Evolutionary conservation across 257 asterid genomes (phyloP).

Genomic region (Gynochthodes officinalis): DNA sequence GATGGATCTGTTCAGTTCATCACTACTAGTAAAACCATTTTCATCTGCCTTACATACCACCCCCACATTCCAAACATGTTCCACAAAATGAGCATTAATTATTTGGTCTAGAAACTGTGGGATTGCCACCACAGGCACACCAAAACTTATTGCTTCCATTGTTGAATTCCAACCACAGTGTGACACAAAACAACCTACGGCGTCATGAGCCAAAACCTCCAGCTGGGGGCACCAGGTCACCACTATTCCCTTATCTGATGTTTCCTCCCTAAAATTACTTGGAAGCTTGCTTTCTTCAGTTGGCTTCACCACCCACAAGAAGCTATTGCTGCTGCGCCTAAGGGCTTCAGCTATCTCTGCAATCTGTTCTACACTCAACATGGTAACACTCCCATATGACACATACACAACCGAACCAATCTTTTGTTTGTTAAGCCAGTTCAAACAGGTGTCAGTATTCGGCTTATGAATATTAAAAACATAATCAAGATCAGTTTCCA

Average conservation of each 20-base stretch:
- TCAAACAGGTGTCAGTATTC: conserved; percentile 31
- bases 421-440: conserved; percentile 49
- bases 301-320: conserved; percentile 63
- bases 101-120: conserved; percentile 56
- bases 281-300: conserved; percentile 42
- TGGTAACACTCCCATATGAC: conserved; percentile 51
- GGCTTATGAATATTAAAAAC: conserved; percentile 43
- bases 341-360: conserved; percentile 44
- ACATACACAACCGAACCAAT: conserved; percentile 39
- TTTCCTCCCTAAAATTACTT: conserved; percentile 19
- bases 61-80: conserved; percentile 49
- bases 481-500: conserved; percentile 39
- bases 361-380: conserved; percentile 32
- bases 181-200: conserved; percentile 48
- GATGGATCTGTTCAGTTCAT: conserved; percentile 40
- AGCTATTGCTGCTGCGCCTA: conserved; percentile 20
- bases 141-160: conserved; percentile 42
- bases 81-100: conserved; percentile 51
- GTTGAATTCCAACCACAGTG: conserved; percentile 69
- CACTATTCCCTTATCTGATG: conserved; percentile 37
- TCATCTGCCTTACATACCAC: conserved; percentile 30
- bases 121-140: conserved; percentile 53
- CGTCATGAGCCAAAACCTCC: conserved; percentile 43
- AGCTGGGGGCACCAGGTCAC: conserved; percentile 57
- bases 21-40: conserved; percentile 23